phyloP scores from a whole-genome alignment of 202 grass and related monocot genomes.

The Eragrostis tef region DNA sequence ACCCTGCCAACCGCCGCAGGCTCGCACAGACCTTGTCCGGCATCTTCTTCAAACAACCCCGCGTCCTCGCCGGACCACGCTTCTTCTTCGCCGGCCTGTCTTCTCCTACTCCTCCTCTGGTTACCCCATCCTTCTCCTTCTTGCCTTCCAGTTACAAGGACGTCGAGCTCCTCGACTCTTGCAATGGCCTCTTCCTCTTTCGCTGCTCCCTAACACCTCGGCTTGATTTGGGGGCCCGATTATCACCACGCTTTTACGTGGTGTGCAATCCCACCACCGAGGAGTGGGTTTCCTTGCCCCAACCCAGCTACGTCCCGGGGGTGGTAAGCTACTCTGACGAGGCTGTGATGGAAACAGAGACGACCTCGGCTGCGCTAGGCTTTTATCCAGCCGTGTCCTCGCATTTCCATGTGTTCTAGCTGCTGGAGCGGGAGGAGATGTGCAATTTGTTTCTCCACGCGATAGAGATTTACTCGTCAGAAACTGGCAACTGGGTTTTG shows the following conservation, averaged over 20 bases:
- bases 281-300: neutral
- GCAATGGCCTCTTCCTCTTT: conserved; percentile 39
- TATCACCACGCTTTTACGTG: neutral
- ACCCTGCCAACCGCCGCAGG: neutral
- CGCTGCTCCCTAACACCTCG: neutral
- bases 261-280: neutral
- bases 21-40: conserved; percentile 17
- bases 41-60: conserved; percentile 35
- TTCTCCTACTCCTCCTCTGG: neutral
- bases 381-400: neutral
- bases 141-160: neutral
- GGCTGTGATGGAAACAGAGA: neutral
- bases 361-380: neutral
- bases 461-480: neutral
- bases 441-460: neutral
- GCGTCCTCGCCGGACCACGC: too few relatives aligned
- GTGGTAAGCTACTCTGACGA: neutral
- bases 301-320: neutral
- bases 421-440: neutral
- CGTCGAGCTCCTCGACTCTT: conserved; percentile 4
- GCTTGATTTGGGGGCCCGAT: too few relatives aligned
- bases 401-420: conserved; percentile 9
- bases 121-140: neutral
- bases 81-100: neutral
- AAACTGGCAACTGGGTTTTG: neutral